phyloP scores from a whole-genome alignment of 257 asterid genomes.

The Salvia hispanica region DNA sequence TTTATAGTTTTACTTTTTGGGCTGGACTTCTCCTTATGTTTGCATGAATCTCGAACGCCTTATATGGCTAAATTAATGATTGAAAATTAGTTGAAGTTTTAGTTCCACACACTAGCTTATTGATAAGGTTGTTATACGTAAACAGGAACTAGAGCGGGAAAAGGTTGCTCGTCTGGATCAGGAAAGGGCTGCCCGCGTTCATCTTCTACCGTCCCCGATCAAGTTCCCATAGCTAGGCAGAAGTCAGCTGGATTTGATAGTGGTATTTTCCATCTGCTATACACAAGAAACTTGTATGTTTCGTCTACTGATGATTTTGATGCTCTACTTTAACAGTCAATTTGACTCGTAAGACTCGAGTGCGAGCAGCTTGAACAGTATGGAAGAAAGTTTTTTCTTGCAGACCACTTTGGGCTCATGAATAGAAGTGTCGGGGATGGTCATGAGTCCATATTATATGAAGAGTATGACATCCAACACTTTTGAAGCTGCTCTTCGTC shows the following conservation, averaged over 20 bases:
- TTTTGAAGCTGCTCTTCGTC: slow-evolving; percentile 91
- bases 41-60: background rate
- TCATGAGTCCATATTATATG: slow-evolving; percentile 72
- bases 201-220: slow-evolving; percentile 59
- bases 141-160: slow-evolving; percentile 83
- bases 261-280: slow-evolving; percentile 50
- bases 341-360: slow-evolving; percentile 79
- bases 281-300: slow-evolving; percentile 4
- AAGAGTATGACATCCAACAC: slow-evolving; percentile 82
- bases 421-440: slow-evolving; percentile 66
- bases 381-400: slow-evolving; percentile 95
- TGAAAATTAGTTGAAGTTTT: background rate
- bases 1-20: background rate
- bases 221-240: slow-evolving; percentile 58
- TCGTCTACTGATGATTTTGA: slow-evolving; percentile 29
- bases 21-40: background rate
- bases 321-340: slow-evolving; percentile 56
- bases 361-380: slow-evolving; percentile 86
- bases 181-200: slow-evolving; percentile 70
- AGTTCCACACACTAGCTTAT: slow-evolving; percentile 8
- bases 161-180: slow-evolving; percentile 84
- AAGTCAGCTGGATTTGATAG: slow-evolving; percentile 70
- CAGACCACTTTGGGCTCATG: slow-evolving; percentile 86
- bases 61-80: slow-evolving; percentile 1
- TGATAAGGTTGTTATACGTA: slow-evolving; percentile 17